Percentiles rank a stretch among this genome's conserved stretches.
Conservation (phyloP, 441 rosid species). For the Capsella rubella region DNA sequence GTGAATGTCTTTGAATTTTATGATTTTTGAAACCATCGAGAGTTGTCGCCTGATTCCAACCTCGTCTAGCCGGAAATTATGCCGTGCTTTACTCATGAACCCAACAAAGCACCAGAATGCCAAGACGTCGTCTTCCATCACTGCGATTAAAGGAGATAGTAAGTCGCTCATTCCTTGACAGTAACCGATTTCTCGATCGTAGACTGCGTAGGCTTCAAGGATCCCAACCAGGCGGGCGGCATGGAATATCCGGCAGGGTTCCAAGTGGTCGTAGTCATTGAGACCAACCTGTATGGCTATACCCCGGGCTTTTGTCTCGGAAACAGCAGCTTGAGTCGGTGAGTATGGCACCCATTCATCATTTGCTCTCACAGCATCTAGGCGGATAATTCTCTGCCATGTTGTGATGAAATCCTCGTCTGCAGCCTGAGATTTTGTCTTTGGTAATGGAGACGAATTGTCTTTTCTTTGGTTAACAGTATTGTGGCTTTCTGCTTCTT, state of each 20-base stretch:
- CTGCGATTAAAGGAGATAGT: constrained; percentile 75
- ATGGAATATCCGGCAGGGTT: constrained; percentile 78
- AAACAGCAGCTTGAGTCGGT: constrained; percentile 70
- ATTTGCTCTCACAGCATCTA: constrained; percentile 91
- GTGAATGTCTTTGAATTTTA: constrained; percentile 73
- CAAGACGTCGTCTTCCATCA: constrained; percentile 69
- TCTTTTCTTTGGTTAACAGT: constrained; percentile 42
- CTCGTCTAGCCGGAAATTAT: constrained; percentile 91
- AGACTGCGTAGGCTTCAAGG: constrained; percentile 87
- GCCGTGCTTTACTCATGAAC: constrained; percentile 92
- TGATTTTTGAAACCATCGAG: constrained; percentile 76
- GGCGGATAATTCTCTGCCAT: constrained; percentile 93
- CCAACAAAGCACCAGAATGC: constrained; percentile 95
- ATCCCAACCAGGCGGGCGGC: constrained; percentile 90
- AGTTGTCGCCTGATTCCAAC: constrained; percentile 86
- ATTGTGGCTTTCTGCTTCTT: constrained; percentile 51
- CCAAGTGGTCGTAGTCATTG: constrained; percentile 78
- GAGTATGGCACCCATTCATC: constrained; percentile 73
- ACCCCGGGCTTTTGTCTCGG: constrained; percentile 59
- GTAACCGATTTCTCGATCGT: constrained; percentile 90
- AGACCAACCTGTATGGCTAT: constrained; percentile 76
- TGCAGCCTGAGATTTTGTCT: constrained; percentile 45
- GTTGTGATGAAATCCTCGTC: constrained; percentile 72
- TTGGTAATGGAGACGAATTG: constrained; percentile 44
- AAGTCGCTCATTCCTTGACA: constrained; percentile 98